These are phyloP conservation scores for Trichophyton simii DNA, from an alignment of 2,329 filamentous ascomycete genomes.

Conservation along the genomic window DNA sequence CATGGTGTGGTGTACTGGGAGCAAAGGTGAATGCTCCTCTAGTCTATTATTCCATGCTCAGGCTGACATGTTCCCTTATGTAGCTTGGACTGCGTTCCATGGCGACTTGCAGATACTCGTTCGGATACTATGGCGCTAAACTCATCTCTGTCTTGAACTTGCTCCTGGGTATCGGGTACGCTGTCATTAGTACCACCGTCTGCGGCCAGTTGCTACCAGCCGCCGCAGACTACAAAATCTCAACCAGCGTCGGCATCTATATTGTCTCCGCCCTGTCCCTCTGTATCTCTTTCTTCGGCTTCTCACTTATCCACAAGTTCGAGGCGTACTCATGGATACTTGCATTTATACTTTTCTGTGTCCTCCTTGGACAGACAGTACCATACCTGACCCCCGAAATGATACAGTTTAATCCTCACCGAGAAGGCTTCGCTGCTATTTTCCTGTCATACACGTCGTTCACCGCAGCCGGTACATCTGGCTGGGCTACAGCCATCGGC, in stretches of 20 bases:
- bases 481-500: neutral
- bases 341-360: neutral
- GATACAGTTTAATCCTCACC: neutral
- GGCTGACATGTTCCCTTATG: neutral
- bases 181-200: neutral
- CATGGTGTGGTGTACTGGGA: constrained; percentile 23
- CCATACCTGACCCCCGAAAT: neutral
- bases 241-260: neutral
- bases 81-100: constrained; percentile 2
- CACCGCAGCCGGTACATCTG: neutral
- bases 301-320: constrained; percentile 1
- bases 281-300: constrained; percentile 1
- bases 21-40: neutral
- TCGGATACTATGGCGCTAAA: neutral
- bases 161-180: neutral
- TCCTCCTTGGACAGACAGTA: constrained; percentile 1
- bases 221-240: neutral
- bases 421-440: neutral
- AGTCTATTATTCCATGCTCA: neutral
- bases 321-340: constrained; percentile 3
- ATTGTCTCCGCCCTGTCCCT: neutral
- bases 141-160: neutral
- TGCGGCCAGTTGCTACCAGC: neutral
- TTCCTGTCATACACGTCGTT: constrained; percentile 2
- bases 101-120: constrained; percentile 1